Conservation (phyloP, 1,284 basidiomycete genomes). For the Irpex lacteus region DNA sequence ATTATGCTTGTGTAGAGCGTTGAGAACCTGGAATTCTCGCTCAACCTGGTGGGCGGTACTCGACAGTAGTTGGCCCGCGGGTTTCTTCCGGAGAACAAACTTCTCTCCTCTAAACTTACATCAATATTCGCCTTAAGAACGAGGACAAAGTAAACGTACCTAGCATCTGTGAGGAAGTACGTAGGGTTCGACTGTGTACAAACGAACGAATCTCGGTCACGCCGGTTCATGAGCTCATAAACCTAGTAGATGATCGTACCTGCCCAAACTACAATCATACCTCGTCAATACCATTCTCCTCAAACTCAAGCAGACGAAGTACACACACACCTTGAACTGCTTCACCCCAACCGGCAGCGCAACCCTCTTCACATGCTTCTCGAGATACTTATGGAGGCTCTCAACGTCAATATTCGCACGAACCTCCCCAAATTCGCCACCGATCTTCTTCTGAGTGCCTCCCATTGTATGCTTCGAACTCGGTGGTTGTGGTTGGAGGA, state of each 20-base stretch:
- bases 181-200: constrained; percentile 84
- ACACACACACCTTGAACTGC: constrained; percentile 82
- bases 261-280: constrained; percentile 67
- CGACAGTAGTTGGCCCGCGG: constrained; percentile 83
- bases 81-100: constrained; percentile 93
- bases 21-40: constrained; percentile 83
- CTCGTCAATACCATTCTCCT: background rate
- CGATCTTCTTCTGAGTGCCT: constrained; percentile 47
- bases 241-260: constrained; percentile 35
- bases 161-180: constrained; percentile 82
- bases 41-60: constrained; percentile 94
- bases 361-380: constrained; percentile 54
- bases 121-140: background rate
- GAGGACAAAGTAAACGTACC: constrained; percentile 33
- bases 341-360: constrained; percentile 74
- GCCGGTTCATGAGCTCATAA: constrained; percentile 1
- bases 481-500: background rate
- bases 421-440: constrained; percentile 73
- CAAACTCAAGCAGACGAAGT: background rate
- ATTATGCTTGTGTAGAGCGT: constrained; percentile 76
- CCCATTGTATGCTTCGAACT: constrained; percentile 20
- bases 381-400: constrained; percentile 69
- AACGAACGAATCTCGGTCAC: background rate
- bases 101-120: constrained; percentile 44
- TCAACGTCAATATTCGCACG: constrained; percentile 68